Conservation (phyloP, 1,139 yeast species). For the Blastobotrys capitulatus region DNA sequence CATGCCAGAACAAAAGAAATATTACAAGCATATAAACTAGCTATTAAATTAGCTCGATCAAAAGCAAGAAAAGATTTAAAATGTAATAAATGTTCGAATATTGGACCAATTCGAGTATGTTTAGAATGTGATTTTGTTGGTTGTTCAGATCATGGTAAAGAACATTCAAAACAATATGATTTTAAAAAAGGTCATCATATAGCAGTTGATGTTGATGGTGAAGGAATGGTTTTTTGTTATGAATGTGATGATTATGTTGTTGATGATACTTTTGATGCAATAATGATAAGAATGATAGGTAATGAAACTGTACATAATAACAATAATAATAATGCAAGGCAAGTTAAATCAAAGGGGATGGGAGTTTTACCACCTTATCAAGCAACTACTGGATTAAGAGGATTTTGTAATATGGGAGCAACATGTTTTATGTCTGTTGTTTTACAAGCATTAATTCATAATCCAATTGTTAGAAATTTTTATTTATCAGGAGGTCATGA, state of each 20-base stretch:
- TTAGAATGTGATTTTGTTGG: constrained; percentile 82
- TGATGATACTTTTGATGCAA: constrained; percentile 50
- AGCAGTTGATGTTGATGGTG: constrained; percentile 40
- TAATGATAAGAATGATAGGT: constrained; percentile 31
- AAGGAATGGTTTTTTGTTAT: constrained; percentile 51
- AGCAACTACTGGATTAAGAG: constrained; percentile 73
- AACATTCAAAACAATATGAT: constrained; percentile 42
- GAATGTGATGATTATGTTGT: constrained; percentile 69
- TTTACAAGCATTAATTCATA: constrained; percentile 79
- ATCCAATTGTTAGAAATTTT: constrained; percentile 74
- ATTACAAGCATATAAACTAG: constrained; percentile 19
- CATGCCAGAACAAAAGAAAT: constrained; percentile 13
- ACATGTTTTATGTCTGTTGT: constrained; percentile 95
- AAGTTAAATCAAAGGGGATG: constrained; percentile 10
- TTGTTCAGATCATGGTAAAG: constrained; percentile 50
- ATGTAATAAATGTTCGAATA: constrained; percentile 9
- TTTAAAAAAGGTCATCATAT: constrained; percentile 50
- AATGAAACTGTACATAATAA: neutral
- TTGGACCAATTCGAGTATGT: constrained; percentile 43
- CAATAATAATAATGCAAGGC: constrained; percentile 13
- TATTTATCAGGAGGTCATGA: constrained; percentile 67
- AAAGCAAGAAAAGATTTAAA: constrained; percentile 4
- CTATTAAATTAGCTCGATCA: constrained; percentile 19
- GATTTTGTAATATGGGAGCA: constrained; percentile 90
- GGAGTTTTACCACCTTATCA: constrained; percentile 46